Evolutionary conservation across 352 stramenopile genomes (phyloP).

Genomic region (Elongisporangium anandrum): DNA sequence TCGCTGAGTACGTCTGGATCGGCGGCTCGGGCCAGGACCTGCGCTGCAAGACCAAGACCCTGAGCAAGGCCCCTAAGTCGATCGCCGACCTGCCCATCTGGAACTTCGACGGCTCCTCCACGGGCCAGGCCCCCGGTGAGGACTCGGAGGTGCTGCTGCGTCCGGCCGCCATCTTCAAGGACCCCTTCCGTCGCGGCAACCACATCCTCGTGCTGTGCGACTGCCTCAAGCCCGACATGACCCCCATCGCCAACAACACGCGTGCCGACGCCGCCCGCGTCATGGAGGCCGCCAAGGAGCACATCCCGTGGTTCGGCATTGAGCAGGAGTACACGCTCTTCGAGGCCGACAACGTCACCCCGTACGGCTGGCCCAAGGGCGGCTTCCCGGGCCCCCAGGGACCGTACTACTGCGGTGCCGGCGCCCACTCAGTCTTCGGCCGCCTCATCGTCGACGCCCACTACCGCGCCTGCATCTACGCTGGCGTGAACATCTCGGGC

Average conservation of each 20-base stretch:
- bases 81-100: slow-evolving; percentile 90
- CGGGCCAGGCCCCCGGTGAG: slow-evolving; percentile 94
- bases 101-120: slow-evolving; percentile 98
- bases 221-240: slow-evolving; percentile 93
- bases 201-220: slow-evolving; percentile 98
- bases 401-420: slow-evolving; percentile 93
- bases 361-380: slow-evolving; percentile 90
- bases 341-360: slow-evolving; percentile 81
- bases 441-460: slow-evolving; percentile 93
- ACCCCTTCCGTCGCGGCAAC: slow-evolving; percentile 94
- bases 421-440: slow-evolving; percentile 95
- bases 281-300: slow-evolving; percentile 49
- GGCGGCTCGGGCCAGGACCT: slow-evolving; percentile 90
- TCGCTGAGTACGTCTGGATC: slow-evolving; percentile 96
- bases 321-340: slow-evolving; percentile 98
- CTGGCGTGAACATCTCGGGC: slow-evolving; percentile 93
- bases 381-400: slow-evolving; percentile 88
- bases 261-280: slow-evolving; percentile 73
- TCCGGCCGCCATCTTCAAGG: slow-evolving; percentile 91
- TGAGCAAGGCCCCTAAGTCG: slow-evolving; percentile 62
- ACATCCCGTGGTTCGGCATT: slow-evolving; percentile 93
- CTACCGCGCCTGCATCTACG: slow-evolving; percentile 95
- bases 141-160: slow-evolving; percentile 96
- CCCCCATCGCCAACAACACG: slow-evolving; percentile 91
- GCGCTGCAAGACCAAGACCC: slow-evolving; percentile 93